Base-by-base conservation (phyloP, 768 basidiomycete genomes). In the Pulveroboletus sp. region DNA sequence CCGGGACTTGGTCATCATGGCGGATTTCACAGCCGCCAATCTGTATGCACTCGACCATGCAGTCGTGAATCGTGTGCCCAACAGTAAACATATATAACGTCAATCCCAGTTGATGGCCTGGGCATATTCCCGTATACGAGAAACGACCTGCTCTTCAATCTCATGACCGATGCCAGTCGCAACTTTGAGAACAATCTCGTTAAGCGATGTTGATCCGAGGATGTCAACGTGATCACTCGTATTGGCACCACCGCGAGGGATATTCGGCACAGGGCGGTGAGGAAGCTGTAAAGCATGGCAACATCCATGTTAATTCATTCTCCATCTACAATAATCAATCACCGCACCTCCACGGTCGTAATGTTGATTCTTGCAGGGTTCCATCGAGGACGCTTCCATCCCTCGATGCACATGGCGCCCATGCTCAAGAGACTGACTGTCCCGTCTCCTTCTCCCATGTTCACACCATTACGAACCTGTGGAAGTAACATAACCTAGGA, bases 351-450 rank as follows among this genome's bases (percentile, higher is more conserved):
- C 47, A 94, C 82, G 14, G 94, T 95, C 21, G 84, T 81, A 40
- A 97, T 71, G 57, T 82, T 78, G 62, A 97, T 92, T n/a, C 86
- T 78, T 12, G 82, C 87, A 1, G 95, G 95, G 67, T 97, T 98
- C 91, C 92, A 97, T 45, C 84, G 75, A 52, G 77, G 77, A 48
- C 84, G 75, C 66, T 88, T 89, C 95, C 94, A 97, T 7, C 94
- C 95, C 62, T 93, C 91, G 11, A 88, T 85, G 60, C 95, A 97
- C 93, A 98, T 97, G n/a, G 89, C 83, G 14, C 94, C 95, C 45
- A 94, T 74, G 56, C 88, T 90, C 29, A 94, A 61, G 35, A 93
- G 69, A 57, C 83, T 82, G 20, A 94, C 93, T 2, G 97, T 97
- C 12, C 97, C 95, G 64, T 98, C 97, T 8, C 94, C 95, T 71